Evolutionary conservation across 306 rosid species (phyloP), one percentile per base, ranked within the genome.

Genomic region (Sicyos baderoa): DNA sequence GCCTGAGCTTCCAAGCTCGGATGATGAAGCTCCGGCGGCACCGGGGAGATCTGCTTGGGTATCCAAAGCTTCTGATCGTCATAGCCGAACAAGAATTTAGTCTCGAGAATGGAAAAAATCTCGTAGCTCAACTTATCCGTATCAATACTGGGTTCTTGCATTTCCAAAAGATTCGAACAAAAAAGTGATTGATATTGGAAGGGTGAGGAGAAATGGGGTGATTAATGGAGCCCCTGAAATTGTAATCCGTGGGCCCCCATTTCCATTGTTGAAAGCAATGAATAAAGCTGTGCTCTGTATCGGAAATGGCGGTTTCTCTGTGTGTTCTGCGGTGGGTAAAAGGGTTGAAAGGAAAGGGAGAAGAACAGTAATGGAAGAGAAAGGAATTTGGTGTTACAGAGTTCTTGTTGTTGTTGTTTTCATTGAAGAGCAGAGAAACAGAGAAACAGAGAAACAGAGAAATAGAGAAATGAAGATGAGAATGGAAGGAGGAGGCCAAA

Each of bases 101-200:
- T 88, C 82, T 94, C 99, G n/a, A 94, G 86, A 65, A 94, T 90
- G 32, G 99, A 94, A 80, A 94, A 94, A 69, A 94, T 94, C 80
- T 94, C 99, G 70, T 94, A 94, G 79, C 97, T 94, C 1, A 94
- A 87, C 84, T 94, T 94, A 84, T 94, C 99, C 3, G 96, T 90
- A 57, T 94, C 97, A 76, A 94, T 88, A 69, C 99, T 94, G 0
- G 99, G 99, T 71, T 94, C 99, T 44, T 90, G 87, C 90, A 88
- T 88, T 80, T 88, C 99, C 66, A 80, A 11, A 8, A 25, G 79
- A 52, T 84, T 81, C n/a, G n/a, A n/a, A n/a, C n/a, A n/a, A n/a
- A n/a, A n/a, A n/a, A n/a, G n/a, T n/a, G n/a, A n/a, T n/a, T n/a
- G n/a, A n/a, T n/a, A n/a, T n/a, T n/a, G n/a, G n/a, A n/a, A n/a